These are phyloP conservation scores for Paramecium caudatum DNA, from an alignment of 73 alveolate species.

Conservation along the genomic window DNA sequence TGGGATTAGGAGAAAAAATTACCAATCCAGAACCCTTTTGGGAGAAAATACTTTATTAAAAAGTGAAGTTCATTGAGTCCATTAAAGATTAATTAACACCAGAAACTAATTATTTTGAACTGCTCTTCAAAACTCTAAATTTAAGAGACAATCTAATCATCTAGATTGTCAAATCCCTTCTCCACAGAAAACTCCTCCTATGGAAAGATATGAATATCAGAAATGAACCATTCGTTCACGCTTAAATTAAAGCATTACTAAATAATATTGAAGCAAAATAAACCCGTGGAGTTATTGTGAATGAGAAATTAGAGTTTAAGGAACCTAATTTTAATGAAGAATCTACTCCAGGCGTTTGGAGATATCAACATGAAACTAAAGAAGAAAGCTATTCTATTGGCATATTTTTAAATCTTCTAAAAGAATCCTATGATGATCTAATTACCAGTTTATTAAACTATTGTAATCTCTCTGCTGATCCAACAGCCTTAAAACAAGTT, in stretches of 20 bases:
- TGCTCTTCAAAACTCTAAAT: constrained; percentile 28
- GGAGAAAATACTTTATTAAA: constrained; percentile 54
- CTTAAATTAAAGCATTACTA: not conserved
- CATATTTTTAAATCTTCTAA: constrained; percentile 16
- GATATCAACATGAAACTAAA: constrained; percentile 6
- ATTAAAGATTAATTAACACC: constrained; percentile 18
- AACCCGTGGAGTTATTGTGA: not conserved
- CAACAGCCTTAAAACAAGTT: constrained; percentile 16
- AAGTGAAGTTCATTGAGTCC: constrained; percentile 18
- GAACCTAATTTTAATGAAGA: not conserved
- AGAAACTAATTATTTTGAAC: constrained; percentile 61
- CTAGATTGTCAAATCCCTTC: not conserved
- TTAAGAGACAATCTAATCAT: constrained; percentile 39
- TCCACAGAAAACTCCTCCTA: constrained; percentile 44
- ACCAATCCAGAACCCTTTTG: constrained; percentile 49
- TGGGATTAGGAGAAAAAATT: not conserved
- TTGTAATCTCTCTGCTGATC: constrained; percentile 21
- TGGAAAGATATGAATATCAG: constrained; percentile 54
- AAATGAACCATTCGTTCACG: constrained; percentile 60
- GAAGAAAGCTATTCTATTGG: constrained; percentile 8
- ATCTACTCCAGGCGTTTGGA: constrained; percentile 44
- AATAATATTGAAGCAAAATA: constrained; percentile 1
- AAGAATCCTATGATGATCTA: constrained; percentile 44
- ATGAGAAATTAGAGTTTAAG: constrained; percentile 40
- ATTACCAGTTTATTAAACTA: constrained; percentile 43